A percentile compares a stretch with the other conserved stretches of the same genome.
Conservation (phyloP, 345 rosid genomes). For the Isatis tinctoria region DNA sequence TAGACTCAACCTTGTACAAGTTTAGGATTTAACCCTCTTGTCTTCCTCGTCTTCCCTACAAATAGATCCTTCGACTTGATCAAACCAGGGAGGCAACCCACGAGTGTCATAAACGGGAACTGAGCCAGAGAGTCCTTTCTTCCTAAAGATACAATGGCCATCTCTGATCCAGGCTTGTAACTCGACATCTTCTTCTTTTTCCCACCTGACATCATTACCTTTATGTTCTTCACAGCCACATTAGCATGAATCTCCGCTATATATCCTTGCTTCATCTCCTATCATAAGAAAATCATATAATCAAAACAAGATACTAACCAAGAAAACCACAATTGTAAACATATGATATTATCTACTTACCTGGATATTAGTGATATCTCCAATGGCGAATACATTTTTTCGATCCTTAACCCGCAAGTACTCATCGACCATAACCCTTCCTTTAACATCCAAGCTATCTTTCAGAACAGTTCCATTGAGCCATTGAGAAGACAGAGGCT, state of each 20-base stretch:
- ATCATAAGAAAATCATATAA: background rate
- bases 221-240: constrained; percentile 64
- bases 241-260: constrained; percentile 63
- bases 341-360: constrained; percentile 42
- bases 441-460: constrained; percentile 50
- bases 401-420: constrained; percentile 50
- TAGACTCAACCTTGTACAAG: constrained; percentile 3
- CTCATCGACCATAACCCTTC: constrained; percentile 75
- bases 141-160: constrained; percentile 67
- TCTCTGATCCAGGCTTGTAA: constrained; percentile 43
- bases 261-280: constrained; percentile 85
- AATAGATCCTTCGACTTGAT: constrained; percentile 73
- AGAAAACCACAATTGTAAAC: background rate
- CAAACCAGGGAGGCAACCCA: constrained; percentile 69
- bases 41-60: constrained; percentile 69
- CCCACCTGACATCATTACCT: constrained; percentile 51
- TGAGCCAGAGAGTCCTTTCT: constrained; percentile 72
- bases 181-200: constrained; percentile 49
- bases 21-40: constrained; percentile 43
- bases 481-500: constrained; percentile 66
- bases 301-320: background rate
- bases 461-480: constrained; percentile 50
- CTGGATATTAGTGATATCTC: constrained; percentile 65
- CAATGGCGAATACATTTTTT: constrained; percentile 60
- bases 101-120: constrained; percentile 57